Evolutionary conservation across 495 filamentous ascomycete species (phyloP), one percentile per base, ranked within the genome.

Genomic region (Acidiella bohemica): DNA sequence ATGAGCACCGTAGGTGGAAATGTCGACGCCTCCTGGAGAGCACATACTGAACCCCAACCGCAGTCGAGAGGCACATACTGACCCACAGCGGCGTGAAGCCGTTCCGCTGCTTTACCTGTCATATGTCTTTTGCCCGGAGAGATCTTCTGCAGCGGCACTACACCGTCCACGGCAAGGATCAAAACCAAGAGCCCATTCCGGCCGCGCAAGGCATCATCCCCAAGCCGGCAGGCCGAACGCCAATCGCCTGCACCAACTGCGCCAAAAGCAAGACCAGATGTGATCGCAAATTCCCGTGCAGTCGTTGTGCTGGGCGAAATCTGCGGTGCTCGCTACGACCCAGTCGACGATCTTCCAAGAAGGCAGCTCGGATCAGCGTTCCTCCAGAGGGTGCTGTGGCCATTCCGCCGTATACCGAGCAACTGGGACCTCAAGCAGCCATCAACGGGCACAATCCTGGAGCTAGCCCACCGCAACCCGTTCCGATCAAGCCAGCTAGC

Each of bases 41-140:
- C n/a, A n/a, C n/a, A n/a, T n/a, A n/a, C n/a, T n/a, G n/a, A n/a
- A n/a, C n/a, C n/a, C n/a, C n/a, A n/a, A n/a, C n/a, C n/a, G n/a
- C n/a, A n/a, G n/a, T n/a, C n/a, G n/a, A n/a, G n/a, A n/a, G n/a
- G n/a, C n/a, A n/a, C n/a, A n/a, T n/a, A n/a, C n/a, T n/a, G 19
- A 19, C 54, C 78, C 75, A 80, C 53, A 80, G 75, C 36, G 71
- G 76, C 49, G 68, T 76, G 23, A 80, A 78, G 51, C 75, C 75
- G 1, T 67, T 75, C 52, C 64, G 66, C 48, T 80, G 75, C 47
- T 60, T 58, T 40, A 61, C 60, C 10, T 80, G 75, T 32, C 67
- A 71, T 42, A 65, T 80, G 40, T 70, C 66, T n/a, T 80, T 77
- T 56, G 62, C 70, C 46, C 57, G 75, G 56, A 79, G 75, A 32